A percentile compares a stretch with the other conserved stretches of the same genome.
Evolutionary conservation across 2,329 filamentous ascomycete genomes (phyloP).

Genomic region (Colletotrichum tamarilloi): DNA sequence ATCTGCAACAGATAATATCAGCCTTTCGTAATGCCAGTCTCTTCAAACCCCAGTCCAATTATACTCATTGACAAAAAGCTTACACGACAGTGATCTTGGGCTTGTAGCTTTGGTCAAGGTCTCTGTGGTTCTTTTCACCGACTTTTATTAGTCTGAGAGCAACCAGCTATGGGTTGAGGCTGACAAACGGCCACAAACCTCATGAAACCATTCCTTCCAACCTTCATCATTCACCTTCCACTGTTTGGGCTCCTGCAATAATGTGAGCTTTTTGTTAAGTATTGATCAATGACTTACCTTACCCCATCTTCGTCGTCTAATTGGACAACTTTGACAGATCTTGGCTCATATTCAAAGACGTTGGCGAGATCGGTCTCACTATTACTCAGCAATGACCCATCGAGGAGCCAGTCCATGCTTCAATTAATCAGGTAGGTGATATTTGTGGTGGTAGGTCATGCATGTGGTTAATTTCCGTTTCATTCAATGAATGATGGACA

Average conservation of each 20-base stretch:
- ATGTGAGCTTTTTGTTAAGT: background rate
- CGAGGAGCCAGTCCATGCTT: background rate
- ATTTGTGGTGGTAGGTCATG: no score
- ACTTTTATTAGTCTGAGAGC: no score
- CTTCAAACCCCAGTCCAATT: no score
- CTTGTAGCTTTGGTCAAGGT: background rate
- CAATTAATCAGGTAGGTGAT: no score
- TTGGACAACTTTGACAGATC: background rate
- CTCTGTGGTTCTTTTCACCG: background rate
- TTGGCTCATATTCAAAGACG: background rate
- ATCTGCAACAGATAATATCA: background rate
- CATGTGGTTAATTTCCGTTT: no score
- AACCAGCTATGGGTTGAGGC: no score
- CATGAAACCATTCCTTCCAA: background rate
- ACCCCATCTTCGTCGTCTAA: background rate
- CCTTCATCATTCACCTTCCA: background rate
- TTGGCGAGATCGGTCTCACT: background rate
- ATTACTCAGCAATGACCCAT: background rate
- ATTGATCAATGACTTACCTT: background rate
- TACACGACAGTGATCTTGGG: background rate
- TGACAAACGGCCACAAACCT: background rate
- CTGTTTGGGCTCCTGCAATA: background rate
- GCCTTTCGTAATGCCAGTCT: no score
- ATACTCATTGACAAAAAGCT: no score
- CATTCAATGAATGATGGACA: no score